A percentile compares a stretch with the other conserved stretches of the same genome.
phyloP scores from a whole-genome alignment of 345 rosid species.

The Melastoma malabathricum region DNA sequence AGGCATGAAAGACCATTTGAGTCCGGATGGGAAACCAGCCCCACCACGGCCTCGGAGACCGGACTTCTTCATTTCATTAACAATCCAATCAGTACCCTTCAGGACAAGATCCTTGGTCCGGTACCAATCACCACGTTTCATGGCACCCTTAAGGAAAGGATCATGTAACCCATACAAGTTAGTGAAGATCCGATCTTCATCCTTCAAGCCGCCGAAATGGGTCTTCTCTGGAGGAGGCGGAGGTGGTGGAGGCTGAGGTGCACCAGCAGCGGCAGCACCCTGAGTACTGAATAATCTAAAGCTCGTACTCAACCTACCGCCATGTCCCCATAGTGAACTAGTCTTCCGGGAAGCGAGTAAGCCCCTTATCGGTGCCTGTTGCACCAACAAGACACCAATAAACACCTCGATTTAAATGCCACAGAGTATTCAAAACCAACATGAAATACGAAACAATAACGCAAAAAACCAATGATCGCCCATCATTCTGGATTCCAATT shows the following conservation, averaged over 20 bases:
- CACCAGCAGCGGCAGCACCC: slow-evolving; percentile 46
- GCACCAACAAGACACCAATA: background rate
- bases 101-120: slow-evolving; percentile 92
- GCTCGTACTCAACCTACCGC: slow-evolving; percentile 31
- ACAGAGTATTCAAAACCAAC: background rate
- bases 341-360: slow-evolving; percentile 54
- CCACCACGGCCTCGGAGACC: slow-evolving; percentile 99
- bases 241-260: slow-evolving; percentile 60
- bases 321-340: slow-evolving; percentile 23
- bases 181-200: slow-evolving; percentile 90
- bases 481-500: too few species aligned
- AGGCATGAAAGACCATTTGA: slow-evolving; percentile 99
- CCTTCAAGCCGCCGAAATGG: slow-evolving; percentile 90
- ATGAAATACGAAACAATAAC: too few species aligned
- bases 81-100: slow-evolving; percentile 98
- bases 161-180: slow-evolving; percentile 85
- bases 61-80: slow-evolving; percentile 80
- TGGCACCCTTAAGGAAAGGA: slow-evolving; percentile 91
- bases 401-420: background rate
- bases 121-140: slow-evolving; percentile 93
- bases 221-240: slow-evolving; percentile 97
- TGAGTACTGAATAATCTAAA: slow-evolving; percentile 63
- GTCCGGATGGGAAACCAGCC: slow-evolving; percentile 97
- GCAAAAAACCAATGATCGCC: too few species aligned
- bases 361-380: slow-evolving; percentile 72